These are phyloP conservation scores for Leptomonas seymouri DNA, from an alignment of 208 protist genomes.

Conservation along the genomic window DNA sequence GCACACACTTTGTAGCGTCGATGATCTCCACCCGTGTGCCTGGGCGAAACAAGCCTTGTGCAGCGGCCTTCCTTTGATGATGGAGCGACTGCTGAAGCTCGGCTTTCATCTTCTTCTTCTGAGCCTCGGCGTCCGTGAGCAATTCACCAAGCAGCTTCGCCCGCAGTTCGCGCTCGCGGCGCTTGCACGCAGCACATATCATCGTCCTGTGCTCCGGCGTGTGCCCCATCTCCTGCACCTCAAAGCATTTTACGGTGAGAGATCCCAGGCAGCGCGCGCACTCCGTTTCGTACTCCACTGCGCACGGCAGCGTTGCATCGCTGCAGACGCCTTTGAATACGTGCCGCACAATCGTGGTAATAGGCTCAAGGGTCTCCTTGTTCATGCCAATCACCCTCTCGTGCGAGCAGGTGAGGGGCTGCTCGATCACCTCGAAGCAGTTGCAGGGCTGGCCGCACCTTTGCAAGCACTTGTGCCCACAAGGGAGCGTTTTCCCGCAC, in stretches of 20 bases:
- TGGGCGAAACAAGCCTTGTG: constrained; percentile 77
- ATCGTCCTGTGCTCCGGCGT: constrained; percentile 54
- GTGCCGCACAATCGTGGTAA: constrained; percentile 78
- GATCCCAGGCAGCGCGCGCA: constrained; percentile 75
- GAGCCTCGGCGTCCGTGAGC: constrained; percentile 62
- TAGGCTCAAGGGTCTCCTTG: constrained; percentile 60
- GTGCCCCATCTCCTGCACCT: constrained; percentile 63
- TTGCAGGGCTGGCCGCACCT: constrained; percentile 69
- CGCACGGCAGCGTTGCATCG: constrained; percentile 69
- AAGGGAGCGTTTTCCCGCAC: constrained; percentile 60
- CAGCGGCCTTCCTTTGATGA: constrained; percentile 81
- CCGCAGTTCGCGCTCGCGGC: constrained; percentile 72
- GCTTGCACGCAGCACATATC: constrained; percentile 66
- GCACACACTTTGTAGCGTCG: constrained; percentile 72
- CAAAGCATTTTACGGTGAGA: constrained; percentile 66
- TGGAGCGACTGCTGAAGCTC: constrained; percentile 73
- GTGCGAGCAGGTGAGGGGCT: constrained; percentile 68
- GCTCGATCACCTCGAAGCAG: constrained; percentile 80
- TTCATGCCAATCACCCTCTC: constrained; percentile 71
- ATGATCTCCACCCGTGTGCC: constrained; percentile 77
- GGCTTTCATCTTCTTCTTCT: constrained; percentile 67
- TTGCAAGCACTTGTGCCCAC: constrained; percentile 77
- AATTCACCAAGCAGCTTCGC: constrained; percentile 69
- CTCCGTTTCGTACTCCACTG: constrained; percentile 75
- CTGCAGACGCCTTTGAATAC: constrained; percentile 80